phyloP scores from a whole-genome alignment of 352 stramenopile species.

The Paralagenidium karlingii region DNA sequence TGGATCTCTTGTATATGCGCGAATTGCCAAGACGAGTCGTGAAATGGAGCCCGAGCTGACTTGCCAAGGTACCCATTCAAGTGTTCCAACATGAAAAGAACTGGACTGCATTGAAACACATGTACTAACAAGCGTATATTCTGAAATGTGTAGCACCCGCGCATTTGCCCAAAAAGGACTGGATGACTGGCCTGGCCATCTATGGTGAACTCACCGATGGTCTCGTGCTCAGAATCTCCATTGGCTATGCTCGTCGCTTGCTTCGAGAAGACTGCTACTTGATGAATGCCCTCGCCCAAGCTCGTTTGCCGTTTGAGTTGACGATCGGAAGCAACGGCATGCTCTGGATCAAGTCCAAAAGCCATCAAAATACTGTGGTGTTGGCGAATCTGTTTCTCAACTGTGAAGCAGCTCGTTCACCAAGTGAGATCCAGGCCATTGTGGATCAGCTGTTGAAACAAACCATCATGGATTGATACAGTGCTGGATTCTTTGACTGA shows the following conservation, averaged over 20 bases:
- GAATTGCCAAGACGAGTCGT: slow-evolving; percentile 75
- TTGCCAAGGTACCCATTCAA: slow-evolving; percentile 69
- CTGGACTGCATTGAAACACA: not conserved
- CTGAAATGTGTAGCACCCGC: slow-evolving; percentile 36
- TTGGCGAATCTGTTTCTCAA: slow-evolving; percentile 84
- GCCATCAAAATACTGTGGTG: slow-evolving; percentile 73
- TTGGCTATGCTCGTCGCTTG: slow-evolving; percentile 58
- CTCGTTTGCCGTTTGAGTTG: slow-evolving; percentile 91
- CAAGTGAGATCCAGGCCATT: slow-evolving; percentile 64
- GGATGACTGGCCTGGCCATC: slow-evolving; percentile 95
- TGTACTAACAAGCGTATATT: not conserved
- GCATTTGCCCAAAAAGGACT: slow-evolving; percentile 91
- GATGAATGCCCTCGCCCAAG: slow-evolving; percentile 67
- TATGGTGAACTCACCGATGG: slow-evolving; percentile 93
- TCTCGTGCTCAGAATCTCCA: slow-evolving; percentile 82
- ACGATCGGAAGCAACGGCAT: slow-evolving; percentile 92
- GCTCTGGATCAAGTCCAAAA: slow-evolving; percentile 91
- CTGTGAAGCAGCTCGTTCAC: slow-evolving; percentile 74
- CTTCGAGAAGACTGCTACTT: slow-evolving; percentile 68
- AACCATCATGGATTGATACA: too few species aligned
- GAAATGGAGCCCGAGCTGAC: slow-evolving; percentile 92
- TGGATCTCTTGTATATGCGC: slow-evolving; percentile 91
- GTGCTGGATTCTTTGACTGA: too few species aligned
- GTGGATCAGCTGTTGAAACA: slow-evolving; percentile 57
- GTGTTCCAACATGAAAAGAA: not conserved